Evolutionary conservation across 2,329 filamentous ascomycete genomes (phyloP), one percentile per base, ranked within the genome.

Genomic region (Lecanicillium sp.): DNA sequence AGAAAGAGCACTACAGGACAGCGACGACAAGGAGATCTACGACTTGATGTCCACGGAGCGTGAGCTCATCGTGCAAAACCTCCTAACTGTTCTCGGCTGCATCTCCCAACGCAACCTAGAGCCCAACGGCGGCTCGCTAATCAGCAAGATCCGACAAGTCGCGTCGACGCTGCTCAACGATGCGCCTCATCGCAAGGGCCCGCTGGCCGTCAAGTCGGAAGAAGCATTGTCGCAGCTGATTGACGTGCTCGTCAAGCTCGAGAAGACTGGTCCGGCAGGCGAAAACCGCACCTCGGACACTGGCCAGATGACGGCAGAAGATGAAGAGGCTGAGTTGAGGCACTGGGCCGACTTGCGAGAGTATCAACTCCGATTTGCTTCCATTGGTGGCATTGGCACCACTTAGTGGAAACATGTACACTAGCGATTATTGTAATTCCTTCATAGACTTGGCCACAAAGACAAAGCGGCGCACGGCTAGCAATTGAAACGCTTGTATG

Each of bases 51-150:
- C 72, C 2, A 67, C 77, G 16, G 88, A 94, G 64, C 76, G 85
- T 4, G 85, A 89, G 50, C 70, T 78, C n/a, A 87, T 94, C 22
- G 79, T 94, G 9, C 80, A 85, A 48, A 81, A 89, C 56, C 70
- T 94, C 2, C 71, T 94, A 1, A 70, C 77, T 3, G 80, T 94
- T 3, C 65, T 94, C 5, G 75, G 76, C 18, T 85, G 78, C 40
- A 85, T 94, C 49, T 84, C 83, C 34, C 85, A 90, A 65, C 78
- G 85, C 43, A 88, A 88, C 58, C 83, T 94, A 71, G 87, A 94
- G 45, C 74, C 74, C n/a, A 77, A 77, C 44, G 73, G 73, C 14
- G 65, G 63, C n/a, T 74, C 72, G 0, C 62, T 78, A n/a, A 86
- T 85, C 51, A 78, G 78, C 64, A 94, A 94, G 66, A 85, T 94